Evolutionary conservation across 495 filamentous ascomycete species (phyloP), one percentile per base, ranked within the genome.

Genomic region (Xylaria scruposa): DNA sequence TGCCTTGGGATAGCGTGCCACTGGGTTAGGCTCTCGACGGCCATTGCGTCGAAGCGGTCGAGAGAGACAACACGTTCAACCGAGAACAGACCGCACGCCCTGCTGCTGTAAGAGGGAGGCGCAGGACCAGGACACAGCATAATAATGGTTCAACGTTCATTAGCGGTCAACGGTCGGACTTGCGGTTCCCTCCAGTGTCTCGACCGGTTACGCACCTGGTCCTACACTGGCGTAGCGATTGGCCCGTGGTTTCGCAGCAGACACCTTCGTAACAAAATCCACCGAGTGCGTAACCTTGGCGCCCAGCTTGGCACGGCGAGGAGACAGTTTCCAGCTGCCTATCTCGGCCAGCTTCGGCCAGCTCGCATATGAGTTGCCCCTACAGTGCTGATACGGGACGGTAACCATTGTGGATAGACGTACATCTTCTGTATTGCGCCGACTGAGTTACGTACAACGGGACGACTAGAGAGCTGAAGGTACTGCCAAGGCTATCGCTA

Each of bases 321-420:
- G 24, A 65, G 42, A 33, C n/a, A 8, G 46, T 40, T 26, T 29
- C 56, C 58, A 70, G 44, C 68, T 70, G 58, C 68, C 68, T 70
- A 62, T 70, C 46, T 42, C 24, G 68, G 68, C 58, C 68, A 70
- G 68, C 68, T 70, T 70, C 68, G 56, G 58, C 42, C 54, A 70
- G 10, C 68, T 70, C 58, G 58, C 58, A 70, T 59, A 47, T 46
- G 49, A 68, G 4, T 59, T 15, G 26, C 24, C 51, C 67, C 40
- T 68, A 46, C 53, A 36, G 36, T 68, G 33, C 53, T 47, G 36
- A 68, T 54, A 68, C 49, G 49, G 38, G 31, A 31, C 47, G 26
- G 63, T 47, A 36, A 47, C 64, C 64, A 40, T 31, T 40, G 31
- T 4, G 44, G 62, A 49, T 36, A 51, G 62, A 31, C 29, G 15